These are phyloP conservation scores for Metschnikowia baotianmanensis DNA, from an alignment of 805 yeast species.

Conservation along the genomic window DNA sequence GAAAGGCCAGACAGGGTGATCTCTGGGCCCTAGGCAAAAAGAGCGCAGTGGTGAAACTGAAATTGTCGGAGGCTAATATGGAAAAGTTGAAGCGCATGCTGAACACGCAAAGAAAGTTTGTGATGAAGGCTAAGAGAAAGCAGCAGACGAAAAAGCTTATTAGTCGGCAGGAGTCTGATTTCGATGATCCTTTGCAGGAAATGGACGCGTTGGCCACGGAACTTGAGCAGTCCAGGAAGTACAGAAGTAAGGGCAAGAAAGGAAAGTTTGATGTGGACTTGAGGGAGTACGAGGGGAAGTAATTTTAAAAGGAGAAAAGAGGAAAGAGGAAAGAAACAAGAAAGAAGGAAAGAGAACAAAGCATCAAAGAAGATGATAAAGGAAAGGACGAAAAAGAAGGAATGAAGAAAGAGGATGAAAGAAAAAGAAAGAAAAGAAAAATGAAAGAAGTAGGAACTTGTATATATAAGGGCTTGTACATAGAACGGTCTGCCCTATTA, in stretches of 20 bases:
- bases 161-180: slow-evolving; percentile 14
- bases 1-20: slow-evolving; percentile 83
- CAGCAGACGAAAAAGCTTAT: slow-evolving; percentile 18
- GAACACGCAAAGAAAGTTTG: slow-evolving; percentile 39
- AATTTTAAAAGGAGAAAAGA: background rate
- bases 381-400: no score
- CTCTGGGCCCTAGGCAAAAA: slow-evolving; percentile 64
- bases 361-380: no score
- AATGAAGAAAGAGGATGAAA: no score
- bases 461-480: no score
- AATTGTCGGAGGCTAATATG: slow-evolving; percentile 28
- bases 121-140: slow-evolving; percentile 19
- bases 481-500: no score
- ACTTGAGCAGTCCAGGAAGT: slow-evolving; percentile 33
- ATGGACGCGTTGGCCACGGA: slow-evolving; percentile 22
- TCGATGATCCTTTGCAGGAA: slow-evolving; percentile 19
- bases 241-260: slow-evolving; percentile 31
- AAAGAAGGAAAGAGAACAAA: no score
- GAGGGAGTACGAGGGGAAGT: slow-evolving; percentile 17
- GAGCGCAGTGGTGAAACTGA: slow-evolving; percentile 31
- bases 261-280: slow-evolving; percentile 25
- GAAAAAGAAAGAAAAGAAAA: no score
- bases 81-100: slow-evolving; percentile 36
- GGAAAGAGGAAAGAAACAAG: background rate
- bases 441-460: no score